Conservation (phyloP, 805 yeast species). For the Yarrowia divulgata region DNA sequence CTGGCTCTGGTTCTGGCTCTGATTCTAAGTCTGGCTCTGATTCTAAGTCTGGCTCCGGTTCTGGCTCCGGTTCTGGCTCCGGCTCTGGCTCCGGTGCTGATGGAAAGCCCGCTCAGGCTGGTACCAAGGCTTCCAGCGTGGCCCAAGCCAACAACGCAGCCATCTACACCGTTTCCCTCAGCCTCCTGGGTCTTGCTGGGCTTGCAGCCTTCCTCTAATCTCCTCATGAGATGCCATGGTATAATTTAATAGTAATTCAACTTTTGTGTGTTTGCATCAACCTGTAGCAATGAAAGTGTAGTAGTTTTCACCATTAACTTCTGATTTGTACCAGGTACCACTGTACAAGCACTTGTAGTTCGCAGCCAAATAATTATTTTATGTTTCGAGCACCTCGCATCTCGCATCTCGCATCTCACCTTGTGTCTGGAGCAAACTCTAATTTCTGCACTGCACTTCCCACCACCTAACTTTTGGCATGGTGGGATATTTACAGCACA, state of each 20-base stretch:
- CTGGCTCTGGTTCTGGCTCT: not conserved
- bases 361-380: no score
- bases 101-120: not conserved
- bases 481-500: not conserved
- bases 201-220: not conserved
- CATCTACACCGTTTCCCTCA: not conserved
- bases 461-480: slow-evolving; percentile 5
- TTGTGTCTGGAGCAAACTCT: not conserved
- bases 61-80: not conserved
- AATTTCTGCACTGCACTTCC: slow-evolving; percentile 1
- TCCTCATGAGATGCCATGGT: no score
- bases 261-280: no score
- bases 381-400: no score
- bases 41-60: not conserved
- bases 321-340: no score
- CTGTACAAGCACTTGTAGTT: no score
- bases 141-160: slow-evolving; percentile 7
- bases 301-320: no score
- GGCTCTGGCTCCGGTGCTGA: not conserved
- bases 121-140: not conserved
- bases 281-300: no score
- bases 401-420: no score
- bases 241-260: no score
- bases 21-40: not conserved
- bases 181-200: not conserved